These are phyloP conservation scores for Styphnolobium japonicum DNA, from an alignment of 306 rosid genomes.

Conservation along the genomic window DNA sequence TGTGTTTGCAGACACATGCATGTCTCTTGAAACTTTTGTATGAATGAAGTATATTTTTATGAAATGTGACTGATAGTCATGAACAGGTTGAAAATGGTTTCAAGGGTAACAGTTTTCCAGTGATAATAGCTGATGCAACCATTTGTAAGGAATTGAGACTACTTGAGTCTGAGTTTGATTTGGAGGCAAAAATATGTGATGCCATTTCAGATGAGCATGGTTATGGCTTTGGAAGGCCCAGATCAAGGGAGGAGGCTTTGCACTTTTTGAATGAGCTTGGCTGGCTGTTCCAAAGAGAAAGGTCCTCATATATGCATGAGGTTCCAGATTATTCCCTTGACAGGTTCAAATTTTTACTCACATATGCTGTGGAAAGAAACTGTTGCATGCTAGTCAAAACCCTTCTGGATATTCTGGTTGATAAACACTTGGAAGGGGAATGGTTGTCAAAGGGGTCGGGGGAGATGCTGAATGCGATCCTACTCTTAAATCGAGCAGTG, in stretches of 20 bases:
- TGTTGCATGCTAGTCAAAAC: conserved; percentile 65
- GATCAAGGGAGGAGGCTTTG: conserved; percentile 68
- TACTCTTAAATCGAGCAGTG: conserved; percentile 78
- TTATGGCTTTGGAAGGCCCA: conserved; percentile 46
- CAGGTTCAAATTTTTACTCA: conserved; percentile 73
- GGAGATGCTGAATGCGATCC: conserved; percentile 69
- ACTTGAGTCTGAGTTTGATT: conserved; percentile 69
- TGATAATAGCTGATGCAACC: conserved; percentile 76
- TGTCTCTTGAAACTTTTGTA: not conserved
- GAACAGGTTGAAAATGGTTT: conserved; percentile 90
- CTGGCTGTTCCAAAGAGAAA: conserved; percentile 83
- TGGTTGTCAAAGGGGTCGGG: conserved; percentile 48
- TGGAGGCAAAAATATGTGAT: conserved; percentile 39
- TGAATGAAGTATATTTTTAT: not conserved
- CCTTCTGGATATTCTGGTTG: conserved; percentile 65
- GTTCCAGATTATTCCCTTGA: conserved; percentile 52
- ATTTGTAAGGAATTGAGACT: conserved; percentile 72
- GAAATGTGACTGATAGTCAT: conserved; percentile 15
- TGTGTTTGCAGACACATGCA: not conserved
- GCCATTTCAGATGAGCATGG: conserved; percentile 51
- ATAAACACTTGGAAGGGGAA: conserved; percentile 47
- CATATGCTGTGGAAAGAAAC: conserved; percentile 77
- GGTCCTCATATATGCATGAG: conserved; percentile 36
- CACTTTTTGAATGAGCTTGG: conserved; percentile 90
- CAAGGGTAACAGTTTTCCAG: conserved; percentile 76